Base-by-base conservation (phyloP, 2,329 filamentous ascomycete genomes). In the Beauveria scarabaeidicola region DNA sequence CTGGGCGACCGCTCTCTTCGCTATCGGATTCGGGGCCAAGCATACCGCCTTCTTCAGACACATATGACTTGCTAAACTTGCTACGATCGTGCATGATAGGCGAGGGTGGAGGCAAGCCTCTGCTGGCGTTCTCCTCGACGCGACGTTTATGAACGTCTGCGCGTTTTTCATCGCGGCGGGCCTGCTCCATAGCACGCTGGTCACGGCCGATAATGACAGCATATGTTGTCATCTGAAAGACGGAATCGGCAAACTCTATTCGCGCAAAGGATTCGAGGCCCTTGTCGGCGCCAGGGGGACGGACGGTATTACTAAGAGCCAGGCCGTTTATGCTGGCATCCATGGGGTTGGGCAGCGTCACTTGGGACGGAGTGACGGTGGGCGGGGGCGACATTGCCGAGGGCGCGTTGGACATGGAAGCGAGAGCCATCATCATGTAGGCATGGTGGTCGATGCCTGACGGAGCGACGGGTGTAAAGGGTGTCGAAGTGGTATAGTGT, bases 151-250 rank as follows among this genome's bases (percentile, higher is more conserved):
- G 76, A 55, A 76, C 74, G 43, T 78, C 75, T 38, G 74, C 72
- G 38, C 77, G 74, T 62, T 73, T 78, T 67, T 81, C 78, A 61
- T 83, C 78, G 59, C 75, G 74, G 48, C 78, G 76, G 23, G 82
- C 83, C 64, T 82, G 78, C 58, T 78, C 73, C 64, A 84, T 72
- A 10, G 84, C 84, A 56, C 78, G 74, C 66, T 85, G 79, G 70
- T 91, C 88, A 62, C 89, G 85, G 58, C 88, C 88, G 29, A 92
- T 83, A 60, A 89, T 82, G 65, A 91, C 81, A 56, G 83, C 80
- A 66, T 86, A 87, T 1, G 87, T 90, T 55, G 85, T 90, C 84
- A 92, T 88, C 72, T 89, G 88, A 70, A 89, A 91, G 59, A 85
- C 81, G 68, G 88, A 87, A 75, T 92, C 89, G 64, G 82, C 80